A percentile compares a stretch with the other conserved stretches of the same genome.
phyloP scores from a whole-genome alignment of 164 flowering plant species.

The Chloranthus sessilifolius region DNA sequence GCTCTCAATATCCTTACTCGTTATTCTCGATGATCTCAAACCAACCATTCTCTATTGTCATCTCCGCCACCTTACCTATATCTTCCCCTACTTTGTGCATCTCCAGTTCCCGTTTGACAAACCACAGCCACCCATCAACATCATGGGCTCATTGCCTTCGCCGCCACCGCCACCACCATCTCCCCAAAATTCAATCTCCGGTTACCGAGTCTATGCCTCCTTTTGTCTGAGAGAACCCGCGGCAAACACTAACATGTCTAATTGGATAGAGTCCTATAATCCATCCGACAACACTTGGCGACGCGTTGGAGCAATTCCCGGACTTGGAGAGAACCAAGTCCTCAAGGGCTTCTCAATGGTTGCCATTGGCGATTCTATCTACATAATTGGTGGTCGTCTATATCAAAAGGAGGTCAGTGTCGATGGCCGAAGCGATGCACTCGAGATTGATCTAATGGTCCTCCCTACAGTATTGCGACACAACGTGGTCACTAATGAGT shows the following conservation, averaged over 20 bases:
- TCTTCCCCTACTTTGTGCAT: background rate
- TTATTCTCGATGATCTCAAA: conserved; percentile 7
- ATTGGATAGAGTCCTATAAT: conserved; percentile 39
- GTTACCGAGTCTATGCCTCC: conserved; percentile 20
- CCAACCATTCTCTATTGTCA: background rate
- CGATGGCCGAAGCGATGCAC: background rate
- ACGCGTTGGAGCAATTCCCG: conserved; percentile 29
- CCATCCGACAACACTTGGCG: conserved; percentile 42
- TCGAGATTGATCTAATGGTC: conserved; percentile 23
- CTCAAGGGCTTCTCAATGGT: conserved; percentile 54
- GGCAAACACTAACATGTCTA: conserved; percentile 11
- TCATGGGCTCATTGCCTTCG: conserved; percentile 33
- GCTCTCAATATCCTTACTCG: background rate
- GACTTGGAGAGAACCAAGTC: conserved; percentile 26
- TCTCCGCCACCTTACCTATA: conserved; percentile 17
- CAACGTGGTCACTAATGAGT: conserved; percentile 17
- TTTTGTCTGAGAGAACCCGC: conserved; percentile 23
- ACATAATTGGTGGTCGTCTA: conserved; percentile 44
- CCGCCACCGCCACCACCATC: conserved; percentile 13
- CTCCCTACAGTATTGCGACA: conserved; percentile 24
- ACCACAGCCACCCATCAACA: conserved; percentile 1
- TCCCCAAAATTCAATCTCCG: conserved; percentile 9
- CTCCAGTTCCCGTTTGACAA: background rate
- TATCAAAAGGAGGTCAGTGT: conserved; percentile 18
- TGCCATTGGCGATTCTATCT: conserved; percentile 28